Conservation (phyloP, 2,329 filamentous ascomycete species). For the Raffaelea arxii region DNA sequence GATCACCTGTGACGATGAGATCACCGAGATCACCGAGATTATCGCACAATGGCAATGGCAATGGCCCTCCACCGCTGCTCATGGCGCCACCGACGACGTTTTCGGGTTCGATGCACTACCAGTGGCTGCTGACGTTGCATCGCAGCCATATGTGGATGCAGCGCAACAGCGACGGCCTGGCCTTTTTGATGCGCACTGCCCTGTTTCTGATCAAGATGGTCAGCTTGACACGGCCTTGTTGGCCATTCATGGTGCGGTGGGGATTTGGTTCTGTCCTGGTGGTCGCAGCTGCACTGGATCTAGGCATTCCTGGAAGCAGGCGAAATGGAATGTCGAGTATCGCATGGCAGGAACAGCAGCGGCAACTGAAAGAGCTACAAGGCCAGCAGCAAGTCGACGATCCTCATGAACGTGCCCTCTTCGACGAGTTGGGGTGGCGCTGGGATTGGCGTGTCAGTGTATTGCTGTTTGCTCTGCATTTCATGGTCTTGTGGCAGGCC, state of each 20-base stretch:
- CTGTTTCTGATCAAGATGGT: conserved; percentile 62
- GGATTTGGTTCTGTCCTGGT: conserved; percentile 60
- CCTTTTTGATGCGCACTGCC: conserved; percentile 38
- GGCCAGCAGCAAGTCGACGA: too few relatives aligned
- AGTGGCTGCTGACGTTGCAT: conserved; percentile 25
- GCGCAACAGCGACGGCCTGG: conserved; percentile 21
- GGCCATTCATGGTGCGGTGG: conserved; percentile 57
- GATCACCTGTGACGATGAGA: too few relatives aligned
- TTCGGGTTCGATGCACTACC: conserved; percentile 23
- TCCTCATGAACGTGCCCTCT: too few relatives aligned
- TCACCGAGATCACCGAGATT: too few relatives aligned
- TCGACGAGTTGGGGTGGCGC: conserved; percentile 15
- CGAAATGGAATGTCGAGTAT: not conserved
- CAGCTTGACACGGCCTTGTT: conserved; percentile 57
- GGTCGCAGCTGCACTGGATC: conserved; percentile 56
- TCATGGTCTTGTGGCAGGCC: conserved; percentile 21
- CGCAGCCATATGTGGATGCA: conserved; percentile 20
- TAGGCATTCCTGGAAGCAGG: conserved; percentile 29
- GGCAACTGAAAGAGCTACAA: not conserved
- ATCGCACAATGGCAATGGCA: too few relatives aligned
- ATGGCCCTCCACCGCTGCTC: conserved; percentile 39
- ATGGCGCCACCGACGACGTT: conserved; percentile 37
- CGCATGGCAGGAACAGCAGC: not conserved
- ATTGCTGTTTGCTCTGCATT: conserved; percentile 24
- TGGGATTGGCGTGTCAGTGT: conserved; percentile 25